Base-by-base conservation (phyloP, 2,329 filamentous ascomycete genomes). In the Mycosphaerella sp. region DNA sequence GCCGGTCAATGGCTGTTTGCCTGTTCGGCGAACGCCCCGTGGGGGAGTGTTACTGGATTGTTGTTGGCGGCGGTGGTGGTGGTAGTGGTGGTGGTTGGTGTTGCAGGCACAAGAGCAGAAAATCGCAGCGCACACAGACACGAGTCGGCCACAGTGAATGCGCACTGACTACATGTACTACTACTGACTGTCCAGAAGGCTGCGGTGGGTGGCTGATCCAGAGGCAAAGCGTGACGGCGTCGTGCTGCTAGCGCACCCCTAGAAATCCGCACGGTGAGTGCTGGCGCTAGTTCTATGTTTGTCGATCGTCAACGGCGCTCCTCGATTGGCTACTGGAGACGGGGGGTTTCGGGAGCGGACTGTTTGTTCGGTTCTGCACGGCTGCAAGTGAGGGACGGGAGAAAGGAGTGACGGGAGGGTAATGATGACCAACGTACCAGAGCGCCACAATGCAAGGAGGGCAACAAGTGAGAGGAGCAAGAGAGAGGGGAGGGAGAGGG, bases 381-480 rank as follows among this genome's bases (percentile, higher is more conserved):
- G 34, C 34, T 14, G 44, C 34, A 28, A 37, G 44, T 28, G 44
- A 30, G 44, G 32, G 21, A 21, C n/a, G 21, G 21, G 36, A 35
- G 44, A 46, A 39, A 46, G 17, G 34, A 46, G 44, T 30, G 44
- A 46, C 30, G 42, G 28, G 21, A 44, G 13, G 41, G 41, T 35
- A 28, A 44, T 44, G n/a, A n/a, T n/a, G n/a, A 18, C 34, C 27
- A 30, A 18, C n/a, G 14, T 13, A 18, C 41, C 41, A 44, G 41
- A 44, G 41, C 14, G 21, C 16, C 6, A 4, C 37, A 21, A 25
- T 2, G 39, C 16, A 41, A 17, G 39, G 21, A 41, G 39, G 18
- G 41, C 14, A 9, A 18, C 21, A 12, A 25, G 16, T 17, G 25
- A 17, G 36, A 27, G 32, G 13, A 46, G 27, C 21, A 21, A 9